These are phyloP conservation scores for Pharus latifolius DNA, from an alignment of 176 grass and related monocot species.

Conservation along the genomic window DNA sequence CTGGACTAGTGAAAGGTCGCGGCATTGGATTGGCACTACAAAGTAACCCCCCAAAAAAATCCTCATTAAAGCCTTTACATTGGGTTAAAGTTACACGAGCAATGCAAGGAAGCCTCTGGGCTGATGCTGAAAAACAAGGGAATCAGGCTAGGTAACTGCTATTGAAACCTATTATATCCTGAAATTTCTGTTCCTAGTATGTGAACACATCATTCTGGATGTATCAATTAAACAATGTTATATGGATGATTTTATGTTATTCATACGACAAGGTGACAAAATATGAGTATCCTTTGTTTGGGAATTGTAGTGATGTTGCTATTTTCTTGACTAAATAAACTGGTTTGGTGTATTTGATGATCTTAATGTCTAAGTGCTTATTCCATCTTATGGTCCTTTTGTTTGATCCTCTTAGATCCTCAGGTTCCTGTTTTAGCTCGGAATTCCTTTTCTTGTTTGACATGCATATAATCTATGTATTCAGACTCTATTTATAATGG, in stretches of 20 bases:
- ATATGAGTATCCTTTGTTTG: slow-evolving; percentile 2
- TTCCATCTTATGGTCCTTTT: background rate
- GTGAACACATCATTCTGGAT: background rate
- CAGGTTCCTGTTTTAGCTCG: background rate
- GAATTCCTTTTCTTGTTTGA: background rate
- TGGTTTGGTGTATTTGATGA: background rate
- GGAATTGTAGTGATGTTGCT: background rate
- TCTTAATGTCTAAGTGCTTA: background rate
- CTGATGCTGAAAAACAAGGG: slow-evolving; percentile 87
- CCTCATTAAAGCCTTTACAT: slow-evolving; percentile 89
- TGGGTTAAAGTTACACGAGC: slow-evolving; percentile 97
- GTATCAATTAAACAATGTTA: slow-evolving; percentile 9
- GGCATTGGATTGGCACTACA: slow-evolving; percentile 46
- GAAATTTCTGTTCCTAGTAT: slow-evolving; percentile 5
- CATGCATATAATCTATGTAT: background rate
- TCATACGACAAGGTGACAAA: background rate
- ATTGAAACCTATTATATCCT: background rate
- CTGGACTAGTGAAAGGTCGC: slow-evolving; percentile 50
- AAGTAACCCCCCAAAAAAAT: slow-evolving; percentile 65
- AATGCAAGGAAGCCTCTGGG: slow-evolving; percentile 97
- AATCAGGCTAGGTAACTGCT: slow-evolving; percentile 68
- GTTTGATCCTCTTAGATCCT: background rate
- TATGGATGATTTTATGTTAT: background rate
- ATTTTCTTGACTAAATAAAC: slow-evolving; percentile 1
- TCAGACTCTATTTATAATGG: background rate